Evolutionary conservation across 2,329 filamentous ascomycete species (phyloP), one percentile per base, ranked within the genome.

Genomic region (Ophiostoma perfectum): DNA sequence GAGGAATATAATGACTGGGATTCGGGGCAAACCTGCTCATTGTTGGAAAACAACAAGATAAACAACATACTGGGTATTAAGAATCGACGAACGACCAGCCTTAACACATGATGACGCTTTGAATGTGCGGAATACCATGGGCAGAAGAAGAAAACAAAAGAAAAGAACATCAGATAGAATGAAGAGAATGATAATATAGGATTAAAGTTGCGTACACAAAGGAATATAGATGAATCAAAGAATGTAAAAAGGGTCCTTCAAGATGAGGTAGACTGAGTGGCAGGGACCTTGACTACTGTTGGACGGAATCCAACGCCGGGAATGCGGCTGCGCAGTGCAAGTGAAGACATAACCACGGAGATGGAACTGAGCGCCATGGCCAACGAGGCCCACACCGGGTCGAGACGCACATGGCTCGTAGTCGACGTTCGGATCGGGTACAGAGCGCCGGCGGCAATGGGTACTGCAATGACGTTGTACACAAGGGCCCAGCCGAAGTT

Each of bases 331-430:
- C 88, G 85, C 79, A 97, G 78, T 65, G 88, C 82, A 74, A 97
- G 78, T 79, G 90, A 94, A 76, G 92, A 96, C 75, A 86, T 79
- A 66, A 97, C 90, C 63, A 98, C 93, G 75, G 91, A 95, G 72
- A 97, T 88, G 77, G 90, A 94, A 78, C 93, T 97, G 77, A 93
- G 78, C 39, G 94, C 94, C 94, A 97, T 98, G 0, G 93, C 93
- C 76, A 97, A 78, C 72, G 88, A 90, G 5, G 93, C 94, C 93
- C 93, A 97, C 1, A 91, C 90, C 0, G 90, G 90, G 76, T 91
- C 88, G 64, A 93, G 78, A 70, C 85, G 80, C 27, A 92, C 78
- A 75, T 90, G 89, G 42, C 76, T 75, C 1, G 82, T 83, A 1
- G 75, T 74, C 3, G 77, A 76, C 64, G 81, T 81, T 67, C 74